Evolutionary conservation across 2,329 filamentous ascomycete genomes (phyloP).

Genomic region (Amesomyces nigricolor): DNA sequence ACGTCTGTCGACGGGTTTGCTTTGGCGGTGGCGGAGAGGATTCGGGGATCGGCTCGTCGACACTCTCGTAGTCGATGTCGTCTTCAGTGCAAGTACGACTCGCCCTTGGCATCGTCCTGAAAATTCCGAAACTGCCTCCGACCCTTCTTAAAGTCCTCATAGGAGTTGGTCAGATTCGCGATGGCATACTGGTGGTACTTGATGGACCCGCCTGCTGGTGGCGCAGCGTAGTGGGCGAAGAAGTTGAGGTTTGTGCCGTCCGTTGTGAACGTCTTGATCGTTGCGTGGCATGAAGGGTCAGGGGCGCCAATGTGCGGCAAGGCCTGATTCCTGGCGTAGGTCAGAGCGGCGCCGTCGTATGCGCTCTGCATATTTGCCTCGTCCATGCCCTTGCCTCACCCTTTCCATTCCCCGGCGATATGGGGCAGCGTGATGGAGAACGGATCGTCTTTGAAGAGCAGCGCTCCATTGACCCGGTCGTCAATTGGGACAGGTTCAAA

Average conservation of each 20-base stretch:
- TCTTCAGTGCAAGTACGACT: neutral
- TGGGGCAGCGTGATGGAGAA: conserved; percentile 6
- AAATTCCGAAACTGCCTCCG: neutral
- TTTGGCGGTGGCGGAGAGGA: too few species aligned
- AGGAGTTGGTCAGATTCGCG: neutral
- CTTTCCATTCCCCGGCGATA: conserved; percentile 14
- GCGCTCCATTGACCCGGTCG: conserved; percentile 1
- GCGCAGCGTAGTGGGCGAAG: conserved; percentile 12
- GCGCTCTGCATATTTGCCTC: conserved; percentile 7
- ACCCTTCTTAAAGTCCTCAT: neutral
- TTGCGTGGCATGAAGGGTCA: conserved; percentile 3
- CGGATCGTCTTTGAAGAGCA: conserved; percentile 6
- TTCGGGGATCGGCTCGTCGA: too few species aligned
- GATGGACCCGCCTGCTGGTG: neutral
- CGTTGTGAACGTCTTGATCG: conserved; percentile 8
- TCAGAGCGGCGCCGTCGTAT: conserved; percentile 13
- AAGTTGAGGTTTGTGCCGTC: conserved; percentile 12
- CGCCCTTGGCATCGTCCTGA: conserved; percentile 2
- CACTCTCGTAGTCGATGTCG: conserved; percentile 2
- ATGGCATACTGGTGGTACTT: conserved; percentile 13
- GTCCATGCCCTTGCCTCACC: conserved; percentile 1
- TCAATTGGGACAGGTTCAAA: conserved; percentile 3
- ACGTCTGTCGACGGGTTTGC: too few species aligned
- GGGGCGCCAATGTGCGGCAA: conserved; percentile 1
- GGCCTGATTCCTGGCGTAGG: conserved; percentile 9